Evolutionary conservation across 208 protist species (phyloP), one percentile per base, ranked within the genome.

Genomic region (Leishmania guyanensis): DNA sequence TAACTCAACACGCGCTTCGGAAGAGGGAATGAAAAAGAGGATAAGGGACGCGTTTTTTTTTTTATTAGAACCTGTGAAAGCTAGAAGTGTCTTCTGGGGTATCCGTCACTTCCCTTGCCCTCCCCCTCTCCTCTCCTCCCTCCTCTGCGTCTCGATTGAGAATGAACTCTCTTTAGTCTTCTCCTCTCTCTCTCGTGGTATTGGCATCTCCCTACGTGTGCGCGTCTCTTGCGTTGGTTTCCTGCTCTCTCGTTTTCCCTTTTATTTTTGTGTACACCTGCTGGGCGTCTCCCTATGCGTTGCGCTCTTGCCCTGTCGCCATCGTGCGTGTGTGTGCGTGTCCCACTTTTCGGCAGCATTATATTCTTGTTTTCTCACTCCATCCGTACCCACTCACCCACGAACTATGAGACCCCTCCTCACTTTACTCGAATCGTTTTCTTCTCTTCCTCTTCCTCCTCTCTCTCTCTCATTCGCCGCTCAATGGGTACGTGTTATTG

Each of bases 121-220:
- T 9, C 54, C 64, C 50, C 22, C 53, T 53, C 33, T 50, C 64
- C 75, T 20, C 68, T 50, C 64, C 75, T 20, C 68, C 36, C 62
- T 50, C 51, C 46, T 80, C 80, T 48, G 53, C 62, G 20, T 68
- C 62, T 78, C 71, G n/a, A 80, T 79, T 12, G 5, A 22, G 33
- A 43, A 73, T 58, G 46, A 16, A 5, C 36, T 76, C 26, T 77
- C 33, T 64, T 65, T 64, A 5, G 69, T n/a, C 79, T 76, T 76
- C 29, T 64, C 54, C 62, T 71, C 39, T 79, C 39, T 64, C 58
- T 46, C 70, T 60, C 58, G 3, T 85, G 22, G 20, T 43, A 14
- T 69, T 29, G 80, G 8, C 22, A 9, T 22, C 71, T 50, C 43
- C 48, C 39, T 36, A 50, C 48, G n/a, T 56, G 48, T 73, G 33